Base-by-base conservation (phyloP, 2,329 filamentous ascomycete genomes). In the Clarireedia paspali region DNA sequence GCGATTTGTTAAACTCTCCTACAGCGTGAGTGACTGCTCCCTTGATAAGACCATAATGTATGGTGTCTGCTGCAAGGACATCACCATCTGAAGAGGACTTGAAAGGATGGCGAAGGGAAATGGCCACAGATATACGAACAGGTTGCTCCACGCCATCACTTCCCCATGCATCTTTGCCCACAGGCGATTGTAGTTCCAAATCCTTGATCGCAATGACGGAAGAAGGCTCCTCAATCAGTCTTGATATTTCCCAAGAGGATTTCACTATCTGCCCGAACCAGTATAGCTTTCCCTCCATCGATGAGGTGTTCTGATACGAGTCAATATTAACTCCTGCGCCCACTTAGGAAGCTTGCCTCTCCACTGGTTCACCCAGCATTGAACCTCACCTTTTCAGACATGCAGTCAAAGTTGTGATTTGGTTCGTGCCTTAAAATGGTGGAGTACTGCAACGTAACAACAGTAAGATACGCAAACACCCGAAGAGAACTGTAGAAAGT, bases 1-100 rank as follows among this genome's bases (percentile, higher is more conserved):
- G 3, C 34, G 12, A 36, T 45, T 47, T 50, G 20, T 56, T 53
- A 47, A 64, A 65, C 4, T 45, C 49, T 10, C 36, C 24, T 20
- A 61, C 60, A 12, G 72, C 73, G 24, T 70, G 69, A 34, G 85
- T 71, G 14, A 91, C 75, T 0, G 76, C 75, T 71, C 90, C 89
- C 72, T 82, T 84, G 14, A 91, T 75, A 9, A 74, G 76, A 2
- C 88, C 87, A 65, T 91, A 91, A 72, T 91, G 85, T 24, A 90
- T 81, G 2, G 88, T 91, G 66, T 87, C 87, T n/a, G 71, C 70
- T 47, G 82, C 78, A 36, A 91, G 77, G 7, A 72, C 72, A 71
- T 91, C 88, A 4, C 70, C 70, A 1, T 74, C 64, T 0, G 83
- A 82, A 1, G 85, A 81, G 0, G 77, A 74, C 48, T 72, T 73